These are phyloP conservation scores for Suhomyces terraborum DNA, from an alignment of 1,139 yeast genomes.

Conservation along the genomic window DNA sequence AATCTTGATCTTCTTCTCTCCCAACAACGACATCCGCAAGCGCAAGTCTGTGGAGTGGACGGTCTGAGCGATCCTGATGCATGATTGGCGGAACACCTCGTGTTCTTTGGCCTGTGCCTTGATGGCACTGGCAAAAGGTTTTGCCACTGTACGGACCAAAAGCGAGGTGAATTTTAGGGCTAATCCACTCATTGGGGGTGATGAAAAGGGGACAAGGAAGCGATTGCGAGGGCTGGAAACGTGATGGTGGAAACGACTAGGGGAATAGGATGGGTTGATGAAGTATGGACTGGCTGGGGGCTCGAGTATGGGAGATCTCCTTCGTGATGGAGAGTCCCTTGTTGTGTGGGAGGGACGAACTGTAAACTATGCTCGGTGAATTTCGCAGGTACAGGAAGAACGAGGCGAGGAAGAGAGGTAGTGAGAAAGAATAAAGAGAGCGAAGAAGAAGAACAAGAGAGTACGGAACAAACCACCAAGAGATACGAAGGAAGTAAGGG, in stretches of 20 bases:
- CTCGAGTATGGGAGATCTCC: no score
- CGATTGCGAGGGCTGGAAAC: no score
- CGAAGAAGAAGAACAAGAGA: background rate
- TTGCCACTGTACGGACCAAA: constrained; percentile 74
- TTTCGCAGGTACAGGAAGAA: no score
- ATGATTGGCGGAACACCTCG: constrained; percentile 58
- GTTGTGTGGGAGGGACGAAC: no score
- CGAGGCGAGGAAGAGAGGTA: background rate
- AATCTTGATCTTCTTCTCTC: constrained; percentile 57
- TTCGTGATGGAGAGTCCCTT: no score
- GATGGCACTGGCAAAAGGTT: constrained; percentile 74
- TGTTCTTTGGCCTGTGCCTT: constrained; percentile 80
- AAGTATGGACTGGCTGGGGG: no score
- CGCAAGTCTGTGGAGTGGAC: constrained; percentile 68
- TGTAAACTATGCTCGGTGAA: no score
- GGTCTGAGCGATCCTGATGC: constrained; percentile 73
- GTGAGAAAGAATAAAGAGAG: background rate
- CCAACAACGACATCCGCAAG: constrained; percentile 64
- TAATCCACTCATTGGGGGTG: constrained; percentile 47
- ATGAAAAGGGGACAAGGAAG: background rate
- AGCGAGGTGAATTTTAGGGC: constrained; percentile 78
- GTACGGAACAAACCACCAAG: no score
- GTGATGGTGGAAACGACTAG: background rate
- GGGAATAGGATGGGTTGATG: no score
- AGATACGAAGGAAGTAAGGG: no score